Evolutionary conservation across 257 asterid genomes (phyloP).

Genomic region (Cordia subcordata): DNA sequence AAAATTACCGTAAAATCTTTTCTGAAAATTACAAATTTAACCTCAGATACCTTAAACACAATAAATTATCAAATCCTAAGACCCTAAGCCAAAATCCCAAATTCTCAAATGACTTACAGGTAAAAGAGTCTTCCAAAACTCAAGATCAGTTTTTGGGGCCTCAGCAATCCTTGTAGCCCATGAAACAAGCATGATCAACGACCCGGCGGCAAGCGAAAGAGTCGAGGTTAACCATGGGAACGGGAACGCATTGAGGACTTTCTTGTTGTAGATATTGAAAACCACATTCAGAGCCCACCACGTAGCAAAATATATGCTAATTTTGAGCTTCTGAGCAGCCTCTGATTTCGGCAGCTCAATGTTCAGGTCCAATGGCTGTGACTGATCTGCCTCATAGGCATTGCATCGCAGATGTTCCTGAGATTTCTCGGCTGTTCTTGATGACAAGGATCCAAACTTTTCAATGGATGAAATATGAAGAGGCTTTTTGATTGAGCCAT

Average conservation of each 20-base stretch:
- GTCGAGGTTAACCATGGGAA: slow-evolving; percentile 26
- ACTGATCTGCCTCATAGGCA: slow-evolving; percentile 17
- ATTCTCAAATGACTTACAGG: slow-evolving; percentile 9
- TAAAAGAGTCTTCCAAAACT: slow-evolving; percentile 19
- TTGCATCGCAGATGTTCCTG: slow-evolving; percentile 1
- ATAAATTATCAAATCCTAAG: too few species aligned
- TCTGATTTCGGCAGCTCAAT: slow-evolving; percentile 7
- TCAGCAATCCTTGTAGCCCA: slow-evolving; percentile 27
- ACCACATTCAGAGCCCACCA: slow-evolving; percentile 28
- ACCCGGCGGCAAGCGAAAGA: slow-evolving; percentile 18
- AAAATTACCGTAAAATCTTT: too few species aligned
- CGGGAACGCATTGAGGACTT: slow-evolving; percentile 21
- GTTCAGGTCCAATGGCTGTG: slow-evolving; percentile 8
- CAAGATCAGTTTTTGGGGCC: slow-evolving; percentile 20
- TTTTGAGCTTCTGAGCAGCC: slow-evolving; percentile 17
- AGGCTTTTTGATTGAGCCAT: slow-evolving; percentile 1
- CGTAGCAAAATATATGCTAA: slow-evolving; percentile 20
- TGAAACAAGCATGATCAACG: slow-evolving; percentile 18
- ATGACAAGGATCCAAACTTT: slow-evolving; percentile 5
- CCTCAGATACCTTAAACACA: too few species aligned
- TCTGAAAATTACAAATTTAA: too few species aligned
- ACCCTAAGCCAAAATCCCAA: too few species aligned
- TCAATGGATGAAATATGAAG: background rate
- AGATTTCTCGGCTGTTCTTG: background rate
- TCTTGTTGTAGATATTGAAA: slow-evolving; percentile 23